A percentile compares a stretch with the other conserved stretches of the same genome.
Conservation (phyloP, 768 basidiomycete species). For the Melanogaster broomeanus region DNA sequence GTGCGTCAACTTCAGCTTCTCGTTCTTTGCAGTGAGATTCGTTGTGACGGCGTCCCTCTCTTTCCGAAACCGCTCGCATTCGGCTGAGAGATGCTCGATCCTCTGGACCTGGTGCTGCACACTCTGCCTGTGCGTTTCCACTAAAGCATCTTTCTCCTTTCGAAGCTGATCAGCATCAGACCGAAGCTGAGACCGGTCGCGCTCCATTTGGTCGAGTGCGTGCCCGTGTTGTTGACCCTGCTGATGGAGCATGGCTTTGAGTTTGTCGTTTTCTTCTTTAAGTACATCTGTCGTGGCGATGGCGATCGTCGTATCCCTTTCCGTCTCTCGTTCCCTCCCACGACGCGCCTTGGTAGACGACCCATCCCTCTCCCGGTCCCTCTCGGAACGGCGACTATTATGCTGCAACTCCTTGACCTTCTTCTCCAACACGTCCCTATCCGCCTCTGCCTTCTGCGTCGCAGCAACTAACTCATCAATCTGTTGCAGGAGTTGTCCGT, state of each 20-base stretch:
- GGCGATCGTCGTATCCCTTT: background rate
- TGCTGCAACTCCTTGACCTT: conserved; percentile 17
- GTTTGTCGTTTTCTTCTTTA: conserved; percentile 25
- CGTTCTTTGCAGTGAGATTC: conserved; percentile 22
- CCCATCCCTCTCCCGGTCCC: background rate
- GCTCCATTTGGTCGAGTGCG: conserved; percentile 10
- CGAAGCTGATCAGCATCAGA: conserved; percentile 11
- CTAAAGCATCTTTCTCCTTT: conserved; percentile 12
- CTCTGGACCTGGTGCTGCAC: conserved; percentile 21
- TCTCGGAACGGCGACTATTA: background rate
- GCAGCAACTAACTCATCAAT: background rate
- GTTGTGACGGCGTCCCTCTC: conserved; percentile 20
- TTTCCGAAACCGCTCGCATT: conserved; percentile 25
- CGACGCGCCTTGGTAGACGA: conserved; percentile 12
- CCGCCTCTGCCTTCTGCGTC: background rate
- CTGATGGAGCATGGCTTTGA: conserved; percentile 20
- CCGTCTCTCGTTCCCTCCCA: conserved; percentile 18
- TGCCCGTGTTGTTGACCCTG: conserved; percentile 15
- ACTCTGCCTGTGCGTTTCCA: conserved; percentile 4
- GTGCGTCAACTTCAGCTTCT: conserved; percentile 15
- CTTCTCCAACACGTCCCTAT: background rate
- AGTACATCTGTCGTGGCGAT: conserved; percentile 4
- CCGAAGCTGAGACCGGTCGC: conserved; percentile 9
- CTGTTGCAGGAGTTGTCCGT: background rate
- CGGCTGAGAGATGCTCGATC: conserved; percentile 19